Evolutionary conservation across 306 rosid species (phyloP).

Genomic region (Medicago ruthenica): DNA sequence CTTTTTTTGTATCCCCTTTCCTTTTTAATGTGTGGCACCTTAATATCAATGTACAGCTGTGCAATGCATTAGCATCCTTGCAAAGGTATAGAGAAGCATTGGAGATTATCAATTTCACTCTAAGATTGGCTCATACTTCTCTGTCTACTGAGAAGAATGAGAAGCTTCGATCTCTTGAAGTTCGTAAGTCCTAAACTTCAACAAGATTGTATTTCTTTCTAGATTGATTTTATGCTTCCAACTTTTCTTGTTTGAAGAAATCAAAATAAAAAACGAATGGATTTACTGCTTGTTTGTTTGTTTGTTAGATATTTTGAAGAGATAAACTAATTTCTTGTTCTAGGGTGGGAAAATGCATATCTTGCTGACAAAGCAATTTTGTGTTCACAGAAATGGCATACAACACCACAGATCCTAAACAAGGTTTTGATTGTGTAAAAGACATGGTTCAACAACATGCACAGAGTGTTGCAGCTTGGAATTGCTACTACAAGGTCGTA

Average conservation of each 20-base stretch:
- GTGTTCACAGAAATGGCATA: conserved; percentile 79
- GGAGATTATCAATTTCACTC: conserved; percentile 75
- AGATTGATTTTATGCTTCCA: conserved; percentile 25
- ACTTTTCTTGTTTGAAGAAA: conserved; percentile 32
- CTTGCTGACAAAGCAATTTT: conserved; percentile 40
- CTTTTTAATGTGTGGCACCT: conserved; percentile 31
- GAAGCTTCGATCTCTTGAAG: conserved; percentile 86
- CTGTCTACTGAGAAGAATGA: conserved; percentile 70
- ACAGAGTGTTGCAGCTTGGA: conserved; percentile 86
- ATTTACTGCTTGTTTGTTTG: conserved; percentile 11
- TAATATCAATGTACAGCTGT: conserved; percentile 62
- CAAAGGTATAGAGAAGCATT: conserved; percentile 78
- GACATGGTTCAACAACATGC: conserved; percentile 82
- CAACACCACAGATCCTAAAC: conserved; percentile 83
- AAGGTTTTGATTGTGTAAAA: conserved; percentile 83
- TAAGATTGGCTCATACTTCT: conserved; percentile 59
- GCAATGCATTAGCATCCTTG: conserved; percentile 80
- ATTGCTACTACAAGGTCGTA: conserved; percentile 92
- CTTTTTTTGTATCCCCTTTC: conserved; percentile 9
- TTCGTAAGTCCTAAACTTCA: conserved; percentile 59
- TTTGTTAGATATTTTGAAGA: conserved; percentile 17
- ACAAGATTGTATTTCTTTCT: conserved; percentile 29
- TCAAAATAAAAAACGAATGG: conserved; percentile 20
- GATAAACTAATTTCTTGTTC: conserved; percentile 18
- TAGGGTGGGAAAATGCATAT: conserved; percentile 12